These are phyloP conservation scores for Peronospora destructor DNA, from an alignment of 352 stramenopile species.

Conservation along the genomic window DNA sequence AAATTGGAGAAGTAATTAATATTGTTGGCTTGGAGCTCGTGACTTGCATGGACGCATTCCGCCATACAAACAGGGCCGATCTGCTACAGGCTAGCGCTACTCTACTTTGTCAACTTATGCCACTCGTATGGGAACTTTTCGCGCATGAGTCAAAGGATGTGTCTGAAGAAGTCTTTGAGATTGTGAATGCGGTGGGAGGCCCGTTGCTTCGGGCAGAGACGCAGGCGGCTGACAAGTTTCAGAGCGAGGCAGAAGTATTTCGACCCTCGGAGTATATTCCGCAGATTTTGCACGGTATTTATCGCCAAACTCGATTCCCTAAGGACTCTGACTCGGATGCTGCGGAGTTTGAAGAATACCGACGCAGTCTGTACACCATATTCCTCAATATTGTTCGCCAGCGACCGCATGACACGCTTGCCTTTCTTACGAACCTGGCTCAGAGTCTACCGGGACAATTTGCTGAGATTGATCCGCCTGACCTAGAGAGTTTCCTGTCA, in stretches of 20 bases:
- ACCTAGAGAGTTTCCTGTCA: slow-evolving; percentile 75
- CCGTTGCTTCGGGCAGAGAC: slow-evolving; percentile 61
- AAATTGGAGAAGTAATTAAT: slow-evolving; percentile 81
- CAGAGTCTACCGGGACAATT: slow-evolving; percentile 52
- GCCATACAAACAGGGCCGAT: slow-evolving; percentile 39
- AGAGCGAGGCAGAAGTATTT: slow-evolving; percentile 47
- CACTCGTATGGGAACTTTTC: slow-evolving; percentile 76
- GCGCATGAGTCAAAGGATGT: slow-evolving; percentile 78
- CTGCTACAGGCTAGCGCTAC: slow-evolving; percentile 45
- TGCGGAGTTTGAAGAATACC: slow-evolving; percentile 81
- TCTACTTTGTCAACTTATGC: slow-evolving; percentile 69
- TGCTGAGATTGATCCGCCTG: slow-evolving; percentile 40
- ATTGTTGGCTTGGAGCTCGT: slow-evolving; percentile 72
- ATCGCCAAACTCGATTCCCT: slow-evolving; percentile 73
- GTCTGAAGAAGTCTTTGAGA: slow-evolving; percentile 81
- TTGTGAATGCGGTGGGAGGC: slow-evolving; percentile 67
- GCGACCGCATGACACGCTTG: slow-evolving; percentile 57
- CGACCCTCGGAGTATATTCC: slow-evolving; percentile 65
- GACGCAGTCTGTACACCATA: slow-evolving; percentile 78
- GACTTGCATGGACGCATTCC: slow-evolving; percentile 74
- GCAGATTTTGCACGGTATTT: slow-evolving; percentile 78
- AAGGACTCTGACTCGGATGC: slow-evolving; percentile 70
- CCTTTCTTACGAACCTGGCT: slow-evolving; percentile 57
- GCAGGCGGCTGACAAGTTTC: slow-evolving; percentile 15
- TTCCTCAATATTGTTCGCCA: slow-evolving; percentile 83